Evolutionary conservation across 768 basidiomycete genomes (phyloP).

Genomic region (Mycena metata): DNA sequence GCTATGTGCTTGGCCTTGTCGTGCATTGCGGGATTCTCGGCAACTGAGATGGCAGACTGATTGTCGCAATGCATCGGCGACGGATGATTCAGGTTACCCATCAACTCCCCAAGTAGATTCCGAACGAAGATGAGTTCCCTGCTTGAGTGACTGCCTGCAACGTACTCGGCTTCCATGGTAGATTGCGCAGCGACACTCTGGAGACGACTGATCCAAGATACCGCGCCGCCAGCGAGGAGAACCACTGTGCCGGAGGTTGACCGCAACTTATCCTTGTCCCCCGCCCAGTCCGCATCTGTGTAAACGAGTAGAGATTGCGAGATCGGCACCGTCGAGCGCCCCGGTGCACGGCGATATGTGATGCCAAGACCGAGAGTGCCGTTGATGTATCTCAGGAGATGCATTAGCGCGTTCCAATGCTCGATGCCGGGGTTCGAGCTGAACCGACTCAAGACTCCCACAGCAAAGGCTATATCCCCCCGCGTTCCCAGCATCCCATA

Average conservation of each 20-base stretch:
- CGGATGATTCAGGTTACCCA: background rate
- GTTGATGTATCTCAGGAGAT: background rate
- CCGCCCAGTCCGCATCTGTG: slow-evolving; percentile 1
- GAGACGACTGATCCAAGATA: slow-evolving; percentile 1
- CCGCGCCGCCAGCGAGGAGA: background rate
- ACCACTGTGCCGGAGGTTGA: slow-evolving; percentile 1
- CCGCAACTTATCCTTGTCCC: slow-evolving; percentile 1
- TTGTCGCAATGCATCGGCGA: slow-evolving; percentile 11
- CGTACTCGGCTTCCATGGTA: slow-evolving; percentile 15
- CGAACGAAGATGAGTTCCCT: slow-evolving; percentile 3
- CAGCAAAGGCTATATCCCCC: background rate
- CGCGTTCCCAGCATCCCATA: background rate
- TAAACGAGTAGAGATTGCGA: background rate
- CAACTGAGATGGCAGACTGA: background rate
- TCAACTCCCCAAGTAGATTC: background rate
- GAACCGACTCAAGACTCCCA: background rate
- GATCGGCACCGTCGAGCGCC: no score
- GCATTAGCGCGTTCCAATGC: background rate
- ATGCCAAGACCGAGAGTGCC: background rate
- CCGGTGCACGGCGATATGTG: background rate
- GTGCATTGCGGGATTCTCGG: slow-evolving; percentile 5
- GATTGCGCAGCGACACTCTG: background rate
- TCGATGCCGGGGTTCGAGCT: background rate
- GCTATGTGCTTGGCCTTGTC: slow-evolving; percentile 15
- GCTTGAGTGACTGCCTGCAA: slow-evolving; percentile 1